Evolutionary conservation across 2,329 filamentous ascomycete species (phyloP).

Genomic region (Pseudocercospora musae): DNA sequence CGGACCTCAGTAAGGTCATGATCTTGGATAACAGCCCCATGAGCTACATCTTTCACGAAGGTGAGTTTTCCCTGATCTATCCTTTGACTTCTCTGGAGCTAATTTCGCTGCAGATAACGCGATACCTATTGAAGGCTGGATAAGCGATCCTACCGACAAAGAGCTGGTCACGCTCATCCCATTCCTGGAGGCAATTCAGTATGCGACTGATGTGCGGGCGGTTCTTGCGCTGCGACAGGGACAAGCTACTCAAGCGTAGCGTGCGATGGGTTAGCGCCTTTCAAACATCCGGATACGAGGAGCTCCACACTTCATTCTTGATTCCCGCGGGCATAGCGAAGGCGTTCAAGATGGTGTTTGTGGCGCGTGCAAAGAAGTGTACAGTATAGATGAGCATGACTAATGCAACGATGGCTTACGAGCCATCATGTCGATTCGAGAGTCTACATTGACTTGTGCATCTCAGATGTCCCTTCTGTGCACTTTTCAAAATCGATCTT

Average conservation of each 20-base stretch:
- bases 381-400: slow-evolving; percentile 5
- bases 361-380: neutral
- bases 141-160: slow-evolving; percentile 95
- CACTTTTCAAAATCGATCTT: neutral
- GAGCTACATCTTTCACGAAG: slow-evolving; percentile 98
- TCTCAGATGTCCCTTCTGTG: neutral
- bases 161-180: slow-evolving; percentile 91
- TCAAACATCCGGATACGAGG: neutral
- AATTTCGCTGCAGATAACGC: slow-evolving; percentile 71
- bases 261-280: neutral
- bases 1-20: slow-evolving; percentile 96
- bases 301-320: neutral
- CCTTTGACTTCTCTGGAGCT: neutral
- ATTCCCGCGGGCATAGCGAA: slow-evolving; percentile 5
- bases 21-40: slow-evolving; percentile 97
- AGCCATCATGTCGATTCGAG: neutral
- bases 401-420: neutral
- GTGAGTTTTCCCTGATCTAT: slow-evolving; percentile 50
- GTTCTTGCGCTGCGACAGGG: slow-evolving; percentile 84
- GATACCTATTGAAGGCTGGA: slow-evolving; percentile 98
- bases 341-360: neutral
- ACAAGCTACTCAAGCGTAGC: slow-evolving; percentile 50
- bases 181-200: slow-evolving; percentile 88
- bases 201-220: slow-evolving; percentile 92
- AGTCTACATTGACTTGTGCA: neutral